A percentile compares a stretch with the other conserved stretches of the same genome.
These are phyloP conservation scores for Pancytospora philotis DNA, from an alignment of 371 early-diverging fungal species.

Conservation along the genomic window DNA sequence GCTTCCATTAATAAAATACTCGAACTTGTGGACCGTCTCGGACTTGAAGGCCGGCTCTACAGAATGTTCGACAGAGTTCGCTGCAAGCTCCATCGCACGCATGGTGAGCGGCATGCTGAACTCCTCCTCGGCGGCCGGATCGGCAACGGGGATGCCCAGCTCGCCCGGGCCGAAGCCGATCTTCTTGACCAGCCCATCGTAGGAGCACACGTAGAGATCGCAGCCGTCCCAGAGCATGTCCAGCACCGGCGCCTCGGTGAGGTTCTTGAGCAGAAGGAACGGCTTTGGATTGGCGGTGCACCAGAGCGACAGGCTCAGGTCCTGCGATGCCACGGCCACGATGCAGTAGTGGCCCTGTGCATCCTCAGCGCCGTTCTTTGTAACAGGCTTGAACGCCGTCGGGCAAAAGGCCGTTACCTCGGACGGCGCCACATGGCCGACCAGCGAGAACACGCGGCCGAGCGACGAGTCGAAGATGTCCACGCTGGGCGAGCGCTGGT, in stretches of 20 bases:
- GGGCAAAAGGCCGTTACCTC: slow-evolving; percentile 35
- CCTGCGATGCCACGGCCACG: slow-evolving; percentile 57
- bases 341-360: slow-evolving; percentile 33
- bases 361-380: not conserved
- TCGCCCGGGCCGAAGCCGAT: slow-evolving; percentile 45
- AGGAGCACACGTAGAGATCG: slow-evolving; percentile 48
- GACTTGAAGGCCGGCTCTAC: not conserved
- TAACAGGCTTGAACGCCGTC: slow-evolving; percentile 43
- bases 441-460: slow-evolving; percentile 40
- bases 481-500: slow-evolving; percentile 44
- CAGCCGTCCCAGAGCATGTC: slow-evolving; percentile 57
- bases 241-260: slow-evolving; percentile 51
- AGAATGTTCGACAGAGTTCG: too few species aligned
- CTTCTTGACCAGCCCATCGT: slow-evolving; percentile 55
- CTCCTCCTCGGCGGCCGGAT: slow-evolving; percentile 4
- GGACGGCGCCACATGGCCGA: slow-evolving; percentile 58
- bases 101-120: slow-evolving; percentile 10
- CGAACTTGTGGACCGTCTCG: not conserved
- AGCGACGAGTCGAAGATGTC: slow-evolving; percentile 44
- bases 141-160: slow-evolving; percentile 37
- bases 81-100: slow-evolving; percentile 12
- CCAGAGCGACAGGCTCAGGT: slow-evolving; percentile 57
- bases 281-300: slow-evolving; percentile 45
- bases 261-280: slow-evolving; percentile 57
- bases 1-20: not conserved